Evolutionary conservation across 306 rosid genomes (phyloP), one percentile per base, ranked within the genome.

Genomic region (Cicer bijugum): DNA sequence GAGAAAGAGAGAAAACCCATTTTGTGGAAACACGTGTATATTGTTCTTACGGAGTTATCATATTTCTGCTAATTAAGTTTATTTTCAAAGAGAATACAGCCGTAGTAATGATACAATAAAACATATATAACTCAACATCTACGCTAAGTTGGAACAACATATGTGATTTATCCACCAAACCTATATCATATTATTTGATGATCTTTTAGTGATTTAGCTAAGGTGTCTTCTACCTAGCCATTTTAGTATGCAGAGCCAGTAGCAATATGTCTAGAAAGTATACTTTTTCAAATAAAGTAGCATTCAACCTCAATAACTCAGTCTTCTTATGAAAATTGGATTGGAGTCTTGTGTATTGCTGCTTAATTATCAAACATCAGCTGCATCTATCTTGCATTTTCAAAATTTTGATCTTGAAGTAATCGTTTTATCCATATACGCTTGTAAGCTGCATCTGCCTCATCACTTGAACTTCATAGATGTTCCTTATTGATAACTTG

Each of bases 391-490:
- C 70, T 20, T 42, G 51, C 69, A 9, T 58, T 14, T 59, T 9
- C 19, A 11, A 60, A 35, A 5, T 60, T 60, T 60, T 28, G 66
- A 33, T n/a, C 66, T 59, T 35, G 42, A 60, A n/a, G 44, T 35
- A 60, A 19, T 60, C 9, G 6, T 35, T 60, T 60, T 12, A 12
- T 12, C 20, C 11, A 0, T 60, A 60, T 35, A 37, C 12, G 66
- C 66, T 12, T 12, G 66, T 19, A 33, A 59, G 65, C n/a, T 60
- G 66, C 66, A 59, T 59, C 42, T 28, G 65, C 42, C 65, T 59
- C 43, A 28, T 35, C 20, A 35, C 61, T 20, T 56, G 61, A 56
- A 56, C 43, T 59, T 59, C n/a, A 58, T 28, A 58, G 15, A 20
- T 11, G 40, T 28, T 58, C 40, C 64, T 51, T 16, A 6, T 14